Conservation (phyloP, 441 rosid species). For the Pelargonium fulgidum region DNA sequence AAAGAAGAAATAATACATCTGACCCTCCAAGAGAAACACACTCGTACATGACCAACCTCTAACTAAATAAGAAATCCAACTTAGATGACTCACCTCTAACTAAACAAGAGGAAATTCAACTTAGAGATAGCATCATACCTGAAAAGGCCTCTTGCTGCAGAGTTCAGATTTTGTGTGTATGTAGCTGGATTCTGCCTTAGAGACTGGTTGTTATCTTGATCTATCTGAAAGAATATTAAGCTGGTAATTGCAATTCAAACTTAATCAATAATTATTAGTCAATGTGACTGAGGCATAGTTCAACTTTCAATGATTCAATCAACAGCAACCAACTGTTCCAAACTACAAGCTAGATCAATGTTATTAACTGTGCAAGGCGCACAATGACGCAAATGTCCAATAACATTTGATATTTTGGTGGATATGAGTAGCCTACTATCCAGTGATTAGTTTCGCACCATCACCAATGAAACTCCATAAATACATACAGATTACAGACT, state of each 20-base stretch:
- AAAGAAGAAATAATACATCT: neutral
- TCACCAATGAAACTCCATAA: neutral
- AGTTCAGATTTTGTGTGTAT: constrained; percentile 53
- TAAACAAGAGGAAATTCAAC: neutral
- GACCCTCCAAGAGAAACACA: neutral
- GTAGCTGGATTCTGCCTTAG: constrained; percentile 64
- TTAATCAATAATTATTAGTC: constrained; percentile 1
- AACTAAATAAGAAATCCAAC: neutral
- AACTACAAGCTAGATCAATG: neutral
- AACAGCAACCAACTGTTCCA: constrained; percentile 12
- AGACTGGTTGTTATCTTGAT: constrained; percentile 48
- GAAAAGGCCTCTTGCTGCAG: constrained; percentile 73
- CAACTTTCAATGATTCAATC: constrained; percentile 6
- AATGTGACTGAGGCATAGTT: constrained; percentile 3
- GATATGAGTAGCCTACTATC: neutral
- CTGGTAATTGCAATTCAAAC: constrained; percentile 16
- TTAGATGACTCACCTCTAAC: constrained; percentile 4
- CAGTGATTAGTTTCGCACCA: neutral
- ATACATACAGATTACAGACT: neutral
- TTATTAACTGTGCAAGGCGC: too few relatives aligned
- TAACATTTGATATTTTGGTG: neutral
- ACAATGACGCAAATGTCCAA: neutral
- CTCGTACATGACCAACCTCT: neutral
- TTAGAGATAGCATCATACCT: constrained; percentile 43
- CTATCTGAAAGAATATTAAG: constrained; percentile 48